Percentiles rank a stretch among this genome's conserved stretches.
Evolutionary conservation across 257 asterid species (phyloP).

Genomic region (Cordia subcordata): DNA sequence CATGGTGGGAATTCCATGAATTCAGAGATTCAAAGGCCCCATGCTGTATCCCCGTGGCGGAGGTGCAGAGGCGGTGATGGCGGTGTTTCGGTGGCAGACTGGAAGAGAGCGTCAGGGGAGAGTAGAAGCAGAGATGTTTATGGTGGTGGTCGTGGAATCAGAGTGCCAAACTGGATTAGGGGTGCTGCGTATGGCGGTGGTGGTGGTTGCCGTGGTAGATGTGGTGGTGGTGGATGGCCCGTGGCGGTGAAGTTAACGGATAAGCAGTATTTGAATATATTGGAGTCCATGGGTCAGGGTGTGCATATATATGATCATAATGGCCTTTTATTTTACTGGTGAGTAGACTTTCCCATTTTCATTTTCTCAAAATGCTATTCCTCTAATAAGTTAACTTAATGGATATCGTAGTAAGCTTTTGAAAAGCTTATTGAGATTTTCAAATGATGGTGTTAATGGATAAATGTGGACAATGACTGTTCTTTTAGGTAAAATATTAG

Average conservation of each 20-base stretch:
- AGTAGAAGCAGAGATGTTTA: slow-evolving; percentile 28
- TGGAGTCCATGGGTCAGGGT: slow-evolving; percentile 89
- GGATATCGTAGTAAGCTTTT: no score
- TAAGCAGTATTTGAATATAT: slow-evolving; percentile 67
- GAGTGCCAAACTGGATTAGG: not conserved
- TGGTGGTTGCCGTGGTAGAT: not conserved
- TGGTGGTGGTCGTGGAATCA: slow-evolving; percentile 13
- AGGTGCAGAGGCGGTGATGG: slow-evolving; percentile 13
- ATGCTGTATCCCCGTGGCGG: slow-evolving; percentile 66
- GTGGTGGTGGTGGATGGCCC: slow-evolving; percentile 27
- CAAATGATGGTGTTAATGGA: not conserved
- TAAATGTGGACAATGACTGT: not conserved
- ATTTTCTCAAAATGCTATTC: not conserved
- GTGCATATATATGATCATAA: slow-evolving; percentile 65
- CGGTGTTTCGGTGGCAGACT: slow-evolving; percentile 21
- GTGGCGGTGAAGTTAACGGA: slow-evolving; percentile 60
- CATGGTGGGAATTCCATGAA: not conserved
- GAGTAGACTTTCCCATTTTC: slow-evolving; percentile 17
- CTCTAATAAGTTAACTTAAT: not conserved
- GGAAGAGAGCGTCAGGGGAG: slow-evolving; percentile 74
- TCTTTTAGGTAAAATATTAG: no score
- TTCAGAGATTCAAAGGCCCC: slow-evolving; percentile 43
- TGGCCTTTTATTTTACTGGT: slow-evolving; percentile 75
- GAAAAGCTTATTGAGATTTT: not conserved
- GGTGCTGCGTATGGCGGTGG: not conserved